phyloP scores from a whole-genome alignment of 176 grass and related monocot genomes.

The Ampelocalamus luodianensis region DNA sequence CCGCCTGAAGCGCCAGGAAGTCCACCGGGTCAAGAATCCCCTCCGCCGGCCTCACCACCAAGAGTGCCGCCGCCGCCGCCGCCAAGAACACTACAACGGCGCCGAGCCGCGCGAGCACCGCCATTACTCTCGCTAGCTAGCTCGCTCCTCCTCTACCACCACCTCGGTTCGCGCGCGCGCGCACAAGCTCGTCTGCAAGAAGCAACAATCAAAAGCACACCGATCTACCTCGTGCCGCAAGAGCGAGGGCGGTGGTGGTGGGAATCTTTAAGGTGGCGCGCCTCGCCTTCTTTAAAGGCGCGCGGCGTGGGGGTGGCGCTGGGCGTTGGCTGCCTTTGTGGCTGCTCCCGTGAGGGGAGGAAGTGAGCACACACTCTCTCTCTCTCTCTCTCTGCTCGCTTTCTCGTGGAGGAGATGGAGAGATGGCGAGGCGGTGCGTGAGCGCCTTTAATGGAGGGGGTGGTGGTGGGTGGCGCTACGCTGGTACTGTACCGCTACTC shows the following conservation, averaged over 20 bases:
- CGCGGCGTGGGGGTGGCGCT: conserved; percentile 31
- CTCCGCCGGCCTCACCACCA: conserved; percentile 29
- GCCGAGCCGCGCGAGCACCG: conserved; percentile 31
- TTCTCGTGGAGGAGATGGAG: conserved; percentile 51
- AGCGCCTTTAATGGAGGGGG: conserved; percentile 62
- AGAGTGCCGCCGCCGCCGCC: conserved; percentile 27
- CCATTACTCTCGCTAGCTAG: neutral
- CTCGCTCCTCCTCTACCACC: neutral
- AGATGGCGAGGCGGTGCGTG: conserved; percentile 45
- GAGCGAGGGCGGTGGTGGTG: conserved; percentile 27
- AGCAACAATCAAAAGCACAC: conserved; percentile 34
- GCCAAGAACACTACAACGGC: conserved; percentile 36
- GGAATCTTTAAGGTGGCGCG: conserved; percentile 53
- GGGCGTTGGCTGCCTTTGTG: conserved; percentile 47
- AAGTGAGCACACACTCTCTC: conserved; percentile 21
- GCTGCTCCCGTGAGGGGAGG: conserved; percentile 63
- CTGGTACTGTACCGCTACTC: conserved; percentile 3
- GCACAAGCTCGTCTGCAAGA: conserved; percentile 6
- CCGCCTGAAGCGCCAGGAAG: conserved; percentile 86
- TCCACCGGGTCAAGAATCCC: conserved; percentile 79
- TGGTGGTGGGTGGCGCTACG: conserved; percentile 29
- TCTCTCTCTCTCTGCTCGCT: conserved; percentile 28
- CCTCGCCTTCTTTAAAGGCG: conserved; percentile 54
- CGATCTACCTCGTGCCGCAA: conserved; percentile 45
- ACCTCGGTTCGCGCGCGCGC: neutral